Evolutionary conservation across 345 rosid species (phyloP).

Genomic region (Eutrema japonicum): DNA sequence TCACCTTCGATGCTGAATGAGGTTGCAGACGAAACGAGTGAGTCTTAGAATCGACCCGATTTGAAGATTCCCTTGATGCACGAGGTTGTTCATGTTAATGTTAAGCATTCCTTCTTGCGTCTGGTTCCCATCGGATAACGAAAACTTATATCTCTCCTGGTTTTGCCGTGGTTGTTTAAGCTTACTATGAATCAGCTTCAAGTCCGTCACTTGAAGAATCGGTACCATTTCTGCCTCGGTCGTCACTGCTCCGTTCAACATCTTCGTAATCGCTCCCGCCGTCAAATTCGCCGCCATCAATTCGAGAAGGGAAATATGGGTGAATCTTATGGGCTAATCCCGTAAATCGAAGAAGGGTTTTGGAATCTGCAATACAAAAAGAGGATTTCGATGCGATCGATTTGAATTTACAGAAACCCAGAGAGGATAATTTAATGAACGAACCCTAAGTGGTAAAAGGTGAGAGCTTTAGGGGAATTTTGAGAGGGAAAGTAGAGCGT

Average conservation of each 20-base stretch:
- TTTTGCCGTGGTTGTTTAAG: slow-evolving; percentile 40
- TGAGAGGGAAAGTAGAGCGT: slow-evolving; percentile 38
- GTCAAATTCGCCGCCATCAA: slow-evolving; percentile 58
- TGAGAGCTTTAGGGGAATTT: slow-evolving; percentile 15
- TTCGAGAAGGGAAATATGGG: not conserved
- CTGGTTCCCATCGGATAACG: slow-evolving; percentile 68
- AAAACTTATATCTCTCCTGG: slow-evolving; percentile 55
- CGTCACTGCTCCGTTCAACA: slow-evolving; percentile 53
- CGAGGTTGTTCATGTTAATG: slow-evolving; percentile 57
- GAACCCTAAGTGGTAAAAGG: slow-evolving; percentile 6
- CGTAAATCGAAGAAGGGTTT: slow-evolving; percentile 2
- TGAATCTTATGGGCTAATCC: not conserved
- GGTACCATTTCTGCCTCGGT: slow-evolving; percentile 60
- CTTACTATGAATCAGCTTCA: slow-evolving; percentile 50
- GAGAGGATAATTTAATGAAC: not conserved
- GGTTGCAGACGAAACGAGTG: slow-evolving; percentile 60
- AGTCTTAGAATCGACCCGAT: slow-evolving; percentile 66
- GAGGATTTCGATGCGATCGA: slow-evolving; percentile 1
- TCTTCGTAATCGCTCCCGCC: slow-evolving; percentile 60
- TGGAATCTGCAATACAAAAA: not conserved
- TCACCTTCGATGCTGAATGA: slow-evolving; percentile 71
- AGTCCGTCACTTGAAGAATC: slow-evolving; percentile 69
- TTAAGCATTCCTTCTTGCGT: slow-evolving; percentile 77
- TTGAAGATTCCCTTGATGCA: slow-evolving; percentile 55
- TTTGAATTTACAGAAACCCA: slow-evolving; percentile 7